Base-by-base conservation (phyloP, 805 yeast genomes). In the Ogataea methanolica region DNA sequence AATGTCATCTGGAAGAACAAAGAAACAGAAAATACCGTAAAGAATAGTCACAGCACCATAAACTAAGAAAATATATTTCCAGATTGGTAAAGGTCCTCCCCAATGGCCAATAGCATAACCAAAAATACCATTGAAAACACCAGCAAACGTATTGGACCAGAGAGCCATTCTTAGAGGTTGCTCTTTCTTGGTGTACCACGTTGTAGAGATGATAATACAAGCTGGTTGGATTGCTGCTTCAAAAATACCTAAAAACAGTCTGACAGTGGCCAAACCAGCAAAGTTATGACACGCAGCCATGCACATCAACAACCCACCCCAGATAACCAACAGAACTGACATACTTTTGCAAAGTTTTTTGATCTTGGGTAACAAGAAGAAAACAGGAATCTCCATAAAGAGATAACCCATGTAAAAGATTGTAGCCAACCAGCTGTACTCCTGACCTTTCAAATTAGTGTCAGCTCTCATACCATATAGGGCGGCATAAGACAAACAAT, bases 331-430 rank as follows among this genome's bases (percentile, higher is more conserved):
- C 48, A 73, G 56, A 4, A 54, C 51, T 4, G 67, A 51, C 51
- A 78, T 61, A 38, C 63, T 66, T 43, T 61, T 66, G 23, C 61
- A 59, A 22, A 67, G 54, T 23, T 47, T 49, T 4, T 66, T 67
- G 34, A 64, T 50, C 40, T 59, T 65, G 35, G 65, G 71, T 22
- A 69, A 55, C 15, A 63, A 19, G 33, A 59, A 55, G 39, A 53
- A 66, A 41, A 78, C 74, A 2, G 84, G 83, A 44, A 76, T 66
- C 53, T 80, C 83, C 54, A 78, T 79, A 15, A 70, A 71, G 41
- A 85, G 61, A 59, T 84, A 85, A 1, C 88, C 91, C 37, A 83
- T 60, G 57, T 81, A 82, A 54, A 82, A 82, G 8, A 79, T 73
- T 1, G 83, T 72, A n/a, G 83, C 79, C 15, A 75, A 65, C 82